Conservation (phyloP, 192 early-diverging fungal genomes). For the Chytriomyces sp. region DNA sequence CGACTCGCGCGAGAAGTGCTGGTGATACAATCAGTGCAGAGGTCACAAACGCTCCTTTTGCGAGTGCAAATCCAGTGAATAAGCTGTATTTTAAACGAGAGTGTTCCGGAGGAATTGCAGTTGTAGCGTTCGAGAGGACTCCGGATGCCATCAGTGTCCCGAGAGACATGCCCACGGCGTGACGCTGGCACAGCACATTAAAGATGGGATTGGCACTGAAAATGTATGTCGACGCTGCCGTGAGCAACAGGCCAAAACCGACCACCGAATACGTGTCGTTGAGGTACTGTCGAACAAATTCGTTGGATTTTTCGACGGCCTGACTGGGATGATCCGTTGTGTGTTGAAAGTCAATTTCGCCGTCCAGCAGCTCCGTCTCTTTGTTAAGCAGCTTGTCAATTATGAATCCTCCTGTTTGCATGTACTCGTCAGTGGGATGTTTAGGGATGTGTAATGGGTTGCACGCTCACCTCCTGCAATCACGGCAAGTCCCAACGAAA, state of each 20-base stretch:
- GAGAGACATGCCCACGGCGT: background rate
- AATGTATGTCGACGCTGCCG: background rate
- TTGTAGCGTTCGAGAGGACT: background rate
- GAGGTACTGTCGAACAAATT: conserved; percentile 9
- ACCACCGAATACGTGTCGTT: conserved; percentile 5
- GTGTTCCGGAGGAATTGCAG: background rate
- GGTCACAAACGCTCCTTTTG: conserved; percentile 9
- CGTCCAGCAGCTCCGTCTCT: background rate
- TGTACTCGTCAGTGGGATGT: too few species aligned
- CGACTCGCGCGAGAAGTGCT: conserved; percentile 4
- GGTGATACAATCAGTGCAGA: background rate
- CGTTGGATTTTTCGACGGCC: background rate
- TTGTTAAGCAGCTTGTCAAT: background rate
- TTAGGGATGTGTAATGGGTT: too few species aligned
- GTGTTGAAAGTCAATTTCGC: background rate
- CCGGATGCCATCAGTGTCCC: background rate
- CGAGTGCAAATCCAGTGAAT: background rate
- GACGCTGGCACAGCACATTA: background rate
- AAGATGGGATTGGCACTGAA: background rate
- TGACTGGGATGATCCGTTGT: background rate
- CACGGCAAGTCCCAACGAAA: background rate
- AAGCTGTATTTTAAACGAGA: background rate
- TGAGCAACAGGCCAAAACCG: background rate
- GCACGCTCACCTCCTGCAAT: background rate
- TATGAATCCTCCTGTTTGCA: background rate